These are phyloP conservation scores for Sporothrix mexicana DNA, from an alignment of 2,329 filamentous ascomycete genomes.

Conservation along the genomic window DNA sequence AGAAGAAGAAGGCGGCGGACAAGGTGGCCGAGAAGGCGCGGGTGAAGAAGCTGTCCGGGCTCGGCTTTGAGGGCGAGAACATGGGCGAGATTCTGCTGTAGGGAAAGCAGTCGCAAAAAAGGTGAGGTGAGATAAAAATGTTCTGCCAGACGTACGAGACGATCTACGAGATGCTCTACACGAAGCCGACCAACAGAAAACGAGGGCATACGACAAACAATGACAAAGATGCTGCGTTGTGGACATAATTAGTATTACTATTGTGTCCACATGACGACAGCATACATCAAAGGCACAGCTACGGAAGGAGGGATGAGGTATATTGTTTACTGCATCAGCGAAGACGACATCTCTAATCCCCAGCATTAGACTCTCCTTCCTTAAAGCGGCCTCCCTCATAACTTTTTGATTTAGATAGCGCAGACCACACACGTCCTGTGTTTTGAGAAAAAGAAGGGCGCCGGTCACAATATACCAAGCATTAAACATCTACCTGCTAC, in stretches of 20 bases:
- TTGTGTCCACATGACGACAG: neutral
- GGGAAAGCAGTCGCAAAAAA: conserved; percentile 36
- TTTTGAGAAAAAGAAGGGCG: conserved; percentile 27
- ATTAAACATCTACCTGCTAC: neutral
- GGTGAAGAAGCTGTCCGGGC: conserved; percentile 71
- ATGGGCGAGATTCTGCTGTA: conserved; percentile 75
- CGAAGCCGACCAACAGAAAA: neutral
- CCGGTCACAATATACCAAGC: conserved; percentile 3
- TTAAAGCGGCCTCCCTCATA: neutral
- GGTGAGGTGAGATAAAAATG: too few relatives aligned
- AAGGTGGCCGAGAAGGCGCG: conserved; percentile 76
- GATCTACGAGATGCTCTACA: too few relatives aligned
- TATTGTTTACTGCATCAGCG: neutral
- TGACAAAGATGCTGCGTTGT: too few relatives aligned
- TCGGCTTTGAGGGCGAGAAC: conserved; percentile 90
- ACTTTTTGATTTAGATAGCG: conserved; percentile 25
- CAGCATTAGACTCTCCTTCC: too few relatives aligned
- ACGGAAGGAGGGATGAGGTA: too few relatives aligned
- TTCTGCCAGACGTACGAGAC: too few relatives aligned
- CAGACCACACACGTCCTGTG: conserved; percentile 25
- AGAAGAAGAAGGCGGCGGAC: conserved; percentile 70
- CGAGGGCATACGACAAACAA: too few relatives aligned
- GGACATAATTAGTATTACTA: too few relatives aligned
- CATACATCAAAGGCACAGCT: neutral
- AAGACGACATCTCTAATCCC: too few relatives aligned